A percentile compares a stretch with the other conserved stretches of the same genome.
Evolutionary conservation across 768 basidiomycete genomes (phyloP).

Genomic region (Dendrothele bispora): DNA sequence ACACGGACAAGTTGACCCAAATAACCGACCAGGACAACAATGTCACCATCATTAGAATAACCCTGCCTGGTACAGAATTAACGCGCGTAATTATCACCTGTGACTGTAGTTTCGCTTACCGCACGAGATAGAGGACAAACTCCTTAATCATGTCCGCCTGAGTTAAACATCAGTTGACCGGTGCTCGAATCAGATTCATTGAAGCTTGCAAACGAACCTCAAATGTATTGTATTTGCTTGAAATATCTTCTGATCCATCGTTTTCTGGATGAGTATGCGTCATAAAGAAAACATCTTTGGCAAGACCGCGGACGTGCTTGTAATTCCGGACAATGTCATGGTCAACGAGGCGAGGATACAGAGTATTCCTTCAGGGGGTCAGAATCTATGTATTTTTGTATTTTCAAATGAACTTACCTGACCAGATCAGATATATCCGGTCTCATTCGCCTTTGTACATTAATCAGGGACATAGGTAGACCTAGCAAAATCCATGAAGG

Average conservation of each 20-base stretch:
- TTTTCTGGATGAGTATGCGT: conserved; percentile 63
- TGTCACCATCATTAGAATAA: conserved; percentile 46
- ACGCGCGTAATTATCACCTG: neutral
- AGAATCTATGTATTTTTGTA: conserved; percentile 3
- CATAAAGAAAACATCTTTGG: conserved; percentile 67
- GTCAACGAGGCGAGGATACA: conserved; percentile 63
- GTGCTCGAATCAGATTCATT: neutral
- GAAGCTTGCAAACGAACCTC: conserved; percentile 45
- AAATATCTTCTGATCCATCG: conserved; percentile 55
- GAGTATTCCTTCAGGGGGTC: conserved; percentile 58
- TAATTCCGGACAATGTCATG: conserved; percentile 51
- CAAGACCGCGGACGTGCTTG: conserved; percentile 59
- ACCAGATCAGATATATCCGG: conserved; percentile 65
- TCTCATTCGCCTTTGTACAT: conserved; percentile 76
- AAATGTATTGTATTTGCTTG: conserved; percentile 65
- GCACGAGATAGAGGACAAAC: conserved; percentile 43
- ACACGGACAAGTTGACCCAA: conserved; percentile 44
- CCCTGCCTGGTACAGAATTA: conserved; percentile 32
- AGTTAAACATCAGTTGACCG: neutral
- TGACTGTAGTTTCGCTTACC: conserved; percentile 18
- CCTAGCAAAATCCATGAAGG: too few relatives aligned
- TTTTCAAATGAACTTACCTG: conserved; percentile 32
- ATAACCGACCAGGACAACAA: conserved; percentile 48
- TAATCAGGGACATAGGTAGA: conserved; percentile 65
- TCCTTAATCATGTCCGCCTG: conserved; percentile 45